Percentiles rank a stretch among this genome's conserved stretches.
phyloP scores from a whole-genome alignment of 1,284 basidiomycete species.

The Ustilago curta region DNA sequence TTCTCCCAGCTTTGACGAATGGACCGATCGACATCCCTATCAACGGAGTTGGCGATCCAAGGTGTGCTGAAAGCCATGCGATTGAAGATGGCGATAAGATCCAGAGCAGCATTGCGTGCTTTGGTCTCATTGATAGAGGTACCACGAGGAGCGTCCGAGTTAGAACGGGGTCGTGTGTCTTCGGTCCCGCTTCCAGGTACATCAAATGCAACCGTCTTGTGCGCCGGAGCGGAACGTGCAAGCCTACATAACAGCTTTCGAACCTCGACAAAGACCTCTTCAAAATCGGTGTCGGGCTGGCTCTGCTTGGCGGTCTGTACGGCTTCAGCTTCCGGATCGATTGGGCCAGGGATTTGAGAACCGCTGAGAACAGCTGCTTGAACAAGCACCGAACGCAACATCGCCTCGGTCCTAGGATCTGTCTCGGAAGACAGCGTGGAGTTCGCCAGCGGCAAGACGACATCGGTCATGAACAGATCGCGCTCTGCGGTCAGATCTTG shows the following conservation, averaged over 20 bases:
- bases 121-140: conserved; percentile 26
- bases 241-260: conserved; percentile 47
- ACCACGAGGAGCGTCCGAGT: conserved; percentile 9
- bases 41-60: conserved; percentile 54
- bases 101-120: conserved; percentile 55
- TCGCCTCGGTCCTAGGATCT: conserved; percentile 42
- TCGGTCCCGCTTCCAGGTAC: conserved; percentile 9
- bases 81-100: conserved; percentile 66
- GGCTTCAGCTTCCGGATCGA: conserved; percentile 40
- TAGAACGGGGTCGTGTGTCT: conserved; percentile 10
- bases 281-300: conserved; percentile 27
- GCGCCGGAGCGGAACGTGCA: conserved; percentile 23
- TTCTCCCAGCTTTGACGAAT: conserved; percentile 45
- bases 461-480: conserved; percentile 53
- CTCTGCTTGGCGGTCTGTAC: conserved; percentile 13
- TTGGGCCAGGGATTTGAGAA: conserved; percentile 43
- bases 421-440: conserved; percentile 54
- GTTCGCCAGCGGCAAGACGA: conserved; percentile 61
- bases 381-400: conserved; percentile 57
- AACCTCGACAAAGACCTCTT: conserved; percentile 54
- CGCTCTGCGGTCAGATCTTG: conserved; percentile 61
- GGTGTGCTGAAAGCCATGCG: conserved; percentile 65
- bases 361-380: conserved; percentile 61
- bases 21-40: conserved; percentile 32
- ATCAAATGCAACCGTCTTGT: conserved; percentile 28